Conservation (phyloP, 1,284 basidiomycete genomes). For the Leccinum solheimii region DNA sequence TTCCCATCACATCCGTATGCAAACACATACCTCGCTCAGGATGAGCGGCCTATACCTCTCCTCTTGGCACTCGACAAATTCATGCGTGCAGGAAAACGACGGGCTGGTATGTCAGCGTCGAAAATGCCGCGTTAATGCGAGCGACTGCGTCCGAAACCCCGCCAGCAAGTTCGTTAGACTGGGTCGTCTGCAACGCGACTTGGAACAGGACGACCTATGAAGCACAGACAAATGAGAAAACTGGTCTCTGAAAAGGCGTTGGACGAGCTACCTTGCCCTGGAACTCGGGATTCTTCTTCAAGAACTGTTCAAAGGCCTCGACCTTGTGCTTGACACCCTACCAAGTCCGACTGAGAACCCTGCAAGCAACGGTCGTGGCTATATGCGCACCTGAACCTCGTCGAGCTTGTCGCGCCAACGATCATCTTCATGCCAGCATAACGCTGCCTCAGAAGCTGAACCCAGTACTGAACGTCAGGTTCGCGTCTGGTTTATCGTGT, state of each 20-base stretch:
- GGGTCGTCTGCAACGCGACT: conserved; percentile 81
- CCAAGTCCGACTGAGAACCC: not conserved
- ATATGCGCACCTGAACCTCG: conserved; percentile 60
- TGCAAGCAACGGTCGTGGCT: not conserved
- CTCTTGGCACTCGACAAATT: conserved; percentile 84
- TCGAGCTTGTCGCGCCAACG: conserved; percentile 87
- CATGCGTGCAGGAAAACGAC: conserved; percentile 86
- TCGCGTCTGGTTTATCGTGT: conserved; percentile 50
- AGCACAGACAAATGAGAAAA: not conserved
- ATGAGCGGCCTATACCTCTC: conserved; percentile 70
- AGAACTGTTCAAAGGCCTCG: conserved; percentile 80
- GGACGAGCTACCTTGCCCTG: conserved; percentile 58
- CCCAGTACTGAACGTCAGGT: conserved; percentile 82
- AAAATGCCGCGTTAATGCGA: conserved; percentile 81
- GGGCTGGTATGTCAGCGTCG: conserved; percentile 83
- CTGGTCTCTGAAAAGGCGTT: not conserved
- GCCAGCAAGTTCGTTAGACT: conserved; percentile 73
- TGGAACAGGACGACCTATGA: conserved; percentile 77
- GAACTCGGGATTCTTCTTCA: conserved; percentile 77
- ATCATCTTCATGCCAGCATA: conserved; percentile 85
- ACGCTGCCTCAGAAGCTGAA: conserved; percentile 70
- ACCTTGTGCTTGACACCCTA: conserved; percentile 82
- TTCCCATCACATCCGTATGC: not conserved
- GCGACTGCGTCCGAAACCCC: conserved; percentile 77
- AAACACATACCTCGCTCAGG: conserved; percentile 62